Evolutionary conservation across 352 stramenopile genomes (phyloP).

Genomic region (Phytophthora macrochlamydospora): DNA sequence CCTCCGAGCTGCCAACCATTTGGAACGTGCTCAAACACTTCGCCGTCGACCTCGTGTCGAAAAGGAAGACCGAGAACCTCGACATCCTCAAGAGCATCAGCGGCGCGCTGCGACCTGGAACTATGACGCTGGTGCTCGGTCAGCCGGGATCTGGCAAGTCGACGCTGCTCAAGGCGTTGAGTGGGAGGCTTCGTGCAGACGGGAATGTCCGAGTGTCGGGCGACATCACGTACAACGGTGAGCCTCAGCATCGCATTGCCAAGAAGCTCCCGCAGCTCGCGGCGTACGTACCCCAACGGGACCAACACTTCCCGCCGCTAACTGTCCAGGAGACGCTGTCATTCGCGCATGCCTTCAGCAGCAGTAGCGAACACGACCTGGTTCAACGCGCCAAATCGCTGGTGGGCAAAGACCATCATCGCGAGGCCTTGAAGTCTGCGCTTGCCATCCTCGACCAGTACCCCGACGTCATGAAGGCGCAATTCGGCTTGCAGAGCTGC

Average conservation of each 20-base stretch:
- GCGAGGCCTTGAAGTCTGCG: slow-evolving; percentile 7
- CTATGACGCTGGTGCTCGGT: slow-evolving; percentile 19
- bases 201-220: slow-evolving; percentile 14
- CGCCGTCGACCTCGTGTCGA: background rate
- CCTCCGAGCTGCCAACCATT: slow-evolving; percentile 13
- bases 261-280: slow-evolving; percentile 11
- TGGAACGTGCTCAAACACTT: slow-evolving; percentile 13
- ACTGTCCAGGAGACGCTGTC: slow-evolving; percentile 14
- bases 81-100: slow-evolving; percentile 26
- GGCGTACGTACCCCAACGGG: slow-evolving; percentile 6
- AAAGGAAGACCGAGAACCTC: slow-evolving; percentile 4
- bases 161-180: slow-evolving; percentile 48
- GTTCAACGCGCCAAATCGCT: background rate
- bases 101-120: slow-evolving; percentile 17
- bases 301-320: slow-evolving; percentile 11
- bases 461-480: slow-evolving; percentile 39
- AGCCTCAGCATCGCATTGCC: background rate
- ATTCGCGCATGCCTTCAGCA: slow-evolving; percentile 11
- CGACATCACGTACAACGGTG: slow-evolving; percentile 18
- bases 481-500: slow-evolving; percentile 35
- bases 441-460: slow-evolving; percentile 16
- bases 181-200: slow-evolving; percentile 36
- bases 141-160: slow-evolving; percentile 16
- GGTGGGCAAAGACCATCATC: slow-evolving; percentile 1
- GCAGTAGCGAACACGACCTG: background rate